Conservation (phyloP, 371 early-diverging fungal species). For the Mortierella sp. region DNA sequence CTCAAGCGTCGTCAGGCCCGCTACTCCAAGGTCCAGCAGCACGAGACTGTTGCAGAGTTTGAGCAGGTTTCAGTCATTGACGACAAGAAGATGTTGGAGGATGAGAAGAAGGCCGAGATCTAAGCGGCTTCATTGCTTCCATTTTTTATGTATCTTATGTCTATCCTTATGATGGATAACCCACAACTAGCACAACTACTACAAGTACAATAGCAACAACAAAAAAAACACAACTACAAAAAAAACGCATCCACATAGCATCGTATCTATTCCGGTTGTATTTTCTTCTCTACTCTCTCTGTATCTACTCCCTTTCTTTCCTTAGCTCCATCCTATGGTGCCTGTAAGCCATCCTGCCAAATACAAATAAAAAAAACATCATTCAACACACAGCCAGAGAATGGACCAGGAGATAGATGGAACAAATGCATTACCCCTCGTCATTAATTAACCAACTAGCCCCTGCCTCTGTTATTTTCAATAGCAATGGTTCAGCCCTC, state of each 20-base stretch:
- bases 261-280: conserved; percentile 5
- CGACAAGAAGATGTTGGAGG: conserved; percentile 44
- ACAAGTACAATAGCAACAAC: background rate
- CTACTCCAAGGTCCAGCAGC: conserved; percentile 51
- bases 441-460: background rate
- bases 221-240: background rate
- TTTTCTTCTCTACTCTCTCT: background rate
- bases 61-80: conserved; percentile 47
- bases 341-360: background rate
- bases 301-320: background rate
- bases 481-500: background rate
- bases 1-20: conserved; percentile 46
- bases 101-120: conserved; percentile 38
- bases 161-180: background rate
- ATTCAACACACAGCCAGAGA: background rate
- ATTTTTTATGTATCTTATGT: background rate
- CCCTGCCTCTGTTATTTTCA: background rate
- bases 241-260: conserved; percentile 11
- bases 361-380: background rate
- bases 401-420: background rate
- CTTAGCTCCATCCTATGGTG: background rate
- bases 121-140: background rate
- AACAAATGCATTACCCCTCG: background rate
- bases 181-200: background rate
- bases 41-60: conserved; percentile 36